These are phyloP conservation scores for Lonicera japonica DNA, from an alignment of 129 eudicot species.

Conservation along the genomic window DNA sequence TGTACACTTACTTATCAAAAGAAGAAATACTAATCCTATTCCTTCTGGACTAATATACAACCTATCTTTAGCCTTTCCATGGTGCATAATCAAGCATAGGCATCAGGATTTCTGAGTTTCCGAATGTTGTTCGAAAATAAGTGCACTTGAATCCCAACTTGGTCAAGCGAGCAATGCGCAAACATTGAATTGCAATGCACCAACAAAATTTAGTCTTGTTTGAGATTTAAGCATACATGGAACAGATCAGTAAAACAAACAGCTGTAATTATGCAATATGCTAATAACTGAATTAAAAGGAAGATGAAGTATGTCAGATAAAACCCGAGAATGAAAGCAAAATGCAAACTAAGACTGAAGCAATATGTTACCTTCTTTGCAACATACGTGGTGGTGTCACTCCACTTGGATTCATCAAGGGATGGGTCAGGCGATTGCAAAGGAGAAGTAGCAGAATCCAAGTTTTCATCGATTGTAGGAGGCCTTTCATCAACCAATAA, in stretches of 20 bases:
- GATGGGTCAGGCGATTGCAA: slow-evolving; percentile 36
- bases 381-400: slow-evolving; percentile 67
- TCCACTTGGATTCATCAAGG: slow-evolving; percentile 65
- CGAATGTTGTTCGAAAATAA: too few species aligned
- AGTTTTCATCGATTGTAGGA: slow-evolving; percentile 39
- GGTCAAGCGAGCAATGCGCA: neutral
- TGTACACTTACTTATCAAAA: too few species aligned
- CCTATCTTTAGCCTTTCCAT: too few species aligned
- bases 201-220: neutral
- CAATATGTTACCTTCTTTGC: slow-evolving; percentile 65
- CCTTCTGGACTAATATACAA: too few species aligned
- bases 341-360: neutral
- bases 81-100: too few species aligned
- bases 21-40: too few species aligned
- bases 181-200: neutral
- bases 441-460: slow-evolving; percentile 40
- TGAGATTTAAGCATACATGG: neutral
- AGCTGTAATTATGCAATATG: too few species aligned
- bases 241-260: neutral
- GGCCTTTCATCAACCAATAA: slow-evolving; percentile 28
- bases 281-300: neutral
- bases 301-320: neutral
- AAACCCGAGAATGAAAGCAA: neutral
- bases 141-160: too few species aligned
- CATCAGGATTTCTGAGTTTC: too few species aligned